Evolutionary conservation across 768 basidiomycete species (phyloP).

Genomic region (Piloderma croceum): DNA sequence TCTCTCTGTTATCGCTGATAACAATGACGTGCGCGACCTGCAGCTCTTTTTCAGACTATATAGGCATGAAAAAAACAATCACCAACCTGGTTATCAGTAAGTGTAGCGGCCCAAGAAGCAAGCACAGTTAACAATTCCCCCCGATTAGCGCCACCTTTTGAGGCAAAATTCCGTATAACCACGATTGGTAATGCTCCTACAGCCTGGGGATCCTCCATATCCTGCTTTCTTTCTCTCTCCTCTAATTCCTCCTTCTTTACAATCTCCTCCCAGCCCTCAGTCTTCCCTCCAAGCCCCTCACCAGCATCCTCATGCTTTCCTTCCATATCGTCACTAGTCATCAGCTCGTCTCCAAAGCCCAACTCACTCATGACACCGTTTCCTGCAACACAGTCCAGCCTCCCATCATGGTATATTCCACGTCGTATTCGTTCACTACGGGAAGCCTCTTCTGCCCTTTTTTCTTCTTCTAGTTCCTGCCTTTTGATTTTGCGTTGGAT

Average conservation of each 20-base stretch:
- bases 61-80: not conserved
- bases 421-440: conserved; percentile 43
- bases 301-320: conserved; percentile 3
- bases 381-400: conserved; percentile 79
- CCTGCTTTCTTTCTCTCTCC: conserved; percentile 18
- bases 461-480: conserved; percentile 31
- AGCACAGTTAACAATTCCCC: conserved; percentile 73
- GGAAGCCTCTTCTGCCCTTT: conserved; percentile 29
- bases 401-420: conserved; percentile 83
- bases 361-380: conserved; percentile 85
- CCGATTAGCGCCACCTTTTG: conserved; percentile 47
- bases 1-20: conserved; percentile 84
- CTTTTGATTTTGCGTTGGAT: conserved; percentile 36
- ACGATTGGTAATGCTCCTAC: conserved; percentile 76
- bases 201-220: conserved; percentile 42
- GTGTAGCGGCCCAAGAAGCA: conserved; percentile 76
- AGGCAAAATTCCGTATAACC: conserved; percentile 73
- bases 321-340: conserved; percentile 33
- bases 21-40: conserved; percentile 91
- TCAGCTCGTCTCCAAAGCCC: conserved; percentile 71
- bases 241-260: conserved; percentile 8
- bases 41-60: not conserved
- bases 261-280: conserved; percentile 9
- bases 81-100: conserved; percentile 75
- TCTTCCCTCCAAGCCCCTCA: conserved; percentile 11